Evolutionary conservation across 805 yeast species (phyloP).

Genomic region (Ogataea siamensis): DNA sequence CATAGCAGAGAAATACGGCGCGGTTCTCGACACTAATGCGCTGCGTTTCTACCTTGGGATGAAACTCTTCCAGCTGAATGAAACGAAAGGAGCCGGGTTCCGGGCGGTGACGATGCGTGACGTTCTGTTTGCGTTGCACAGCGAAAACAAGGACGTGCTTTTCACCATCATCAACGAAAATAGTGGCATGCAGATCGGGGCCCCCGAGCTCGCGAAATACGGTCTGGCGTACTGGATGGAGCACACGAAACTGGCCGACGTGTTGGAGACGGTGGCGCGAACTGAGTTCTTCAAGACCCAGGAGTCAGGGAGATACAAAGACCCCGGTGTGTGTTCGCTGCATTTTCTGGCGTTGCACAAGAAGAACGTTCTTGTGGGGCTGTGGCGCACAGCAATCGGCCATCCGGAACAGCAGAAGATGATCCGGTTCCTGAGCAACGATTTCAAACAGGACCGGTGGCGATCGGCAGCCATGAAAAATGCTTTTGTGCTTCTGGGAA

Average conservation of each 20-base stretch:
- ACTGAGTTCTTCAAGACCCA: conserved; percentile 52
- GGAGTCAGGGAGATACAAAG: conserved; percentile 46
- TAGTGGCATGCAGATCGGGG: conserved; percentile 46
- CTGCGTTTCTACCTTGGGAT: conserved; percentile 68
- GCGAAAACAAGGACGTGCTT: conserved; percentile 70
- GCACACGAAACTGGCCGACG: conserved; percentile 41
- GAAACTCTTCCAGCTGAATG: conserved; percentile 53
- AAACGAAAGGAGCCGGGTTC: conserved; percentile 29
- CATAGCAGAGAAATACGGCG: conserved; percentile 44
- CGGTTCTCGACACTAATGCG: conserved; percentile 61
- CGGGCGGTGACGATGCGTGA: conserved; percentile 70
- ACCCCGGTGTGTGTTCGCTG: conserved; percentile 73
- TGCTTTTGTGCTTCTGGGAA: conserved; percentile 86
- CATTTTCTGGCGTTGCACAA: conserved; percentile 77
- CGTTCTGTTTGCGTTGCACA: conserved; percentile 82
- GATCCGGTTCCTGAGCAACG: conserved; percentile 71
- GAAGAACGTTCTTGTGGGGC: conserved; percentile 69
- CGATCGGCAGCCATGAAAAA: conserved; percentile 85
- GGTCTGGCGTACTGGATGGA: conserved; percentile 75
- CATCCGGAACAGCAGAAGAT: conserved; percentile 83
- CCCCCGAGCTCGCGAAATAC: conserved; percentile 58
- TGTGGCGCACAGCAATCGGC: conserved; percentile 77
- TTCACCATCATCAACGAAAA: conserved; percentile 46
- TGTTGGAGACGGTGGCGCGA: conserved; percentile 69
- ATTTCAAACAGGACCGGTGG: conserved; percentile 78